Evolutionary conservation across 176 grass and related monocot species (phyloP), one percentile per base, ranked within the genome.

Genomic region (Avena atlantica): DNA sequence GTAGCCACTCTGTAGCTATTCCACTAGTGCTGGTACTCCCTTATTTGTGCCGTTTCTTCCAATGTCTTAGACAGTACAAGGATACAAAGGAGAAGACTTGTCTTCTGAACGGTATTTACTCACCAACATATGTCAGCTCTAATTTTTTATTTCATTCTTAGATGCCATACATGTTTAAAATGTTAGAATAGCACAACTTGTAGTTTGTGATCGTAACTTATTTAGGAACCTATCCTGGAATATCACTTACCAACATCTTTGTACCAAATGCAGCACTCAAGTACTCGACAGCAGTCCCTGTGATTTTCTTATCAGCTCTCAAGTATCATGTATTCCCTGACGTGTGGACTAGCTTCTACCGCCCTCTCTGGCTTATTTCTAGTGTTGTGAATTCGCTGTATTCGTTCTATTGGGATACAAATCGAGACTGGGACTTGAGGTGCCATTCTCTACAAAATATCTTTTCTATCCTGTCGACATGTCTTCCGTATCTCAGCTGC

Each of bases 371-470:
- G 96, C 93, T 98, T 87, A 80, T 98, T 45, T 96, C 96, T 74
- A 83, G 90, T 84, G 88, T 96, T 81, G 64, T 98, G 42, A 98
- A 98, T 81, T 96, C 93, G 5, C 36, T 98, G 21, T 98, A 98
- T 86, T 98, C 96, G 8, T 98, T 98, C 84, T 98, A 98, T 58
- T 98, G 96, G 96, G 96, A 98, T 88, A 89, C 96, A 67, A 96
- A 88, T 50, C 90, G 96, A 44, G 96, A 98, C 87, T 98, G 96
- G 96, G 96, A 98, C 85, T 91, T 98, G 87, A 98, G 96, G 93
- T 98, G 40, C 23, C 24, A 12, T 2, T 53, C 13, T 37, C 85
- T 85, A 86, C 71, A 66, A 36, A 60, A 67, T 80, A 20, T 64
- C 21, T 47, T 88, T 70, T 47, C 51, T 34, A 79, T 10, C 55